phyloP scores from a whole-genome alignment of 495 filamentous ascomycete species.

The Jackrogersella multiformis region DNA sequence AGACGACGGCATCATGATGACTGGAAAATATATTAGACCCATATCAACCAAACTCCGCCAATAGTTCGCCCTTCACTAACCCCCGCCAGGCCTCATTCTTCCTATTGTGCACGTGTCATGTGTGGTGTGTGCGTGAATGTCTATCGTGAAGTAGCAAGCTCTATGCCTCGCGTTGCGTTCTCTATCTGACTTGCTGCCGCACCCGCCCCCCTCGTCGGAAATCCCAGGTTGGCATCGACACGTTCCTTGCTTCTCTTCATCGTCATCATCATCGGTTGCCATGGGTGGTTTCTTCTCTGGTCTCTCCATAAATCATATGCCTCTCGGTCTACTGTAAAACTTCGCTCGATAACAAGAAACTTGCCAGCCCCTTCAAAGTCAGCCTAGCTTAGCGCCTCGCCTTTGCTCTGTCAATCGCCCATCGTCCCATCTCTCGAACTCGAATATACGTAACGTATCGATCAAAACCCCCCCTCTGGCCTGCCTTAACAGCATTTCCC shows the following conservation, averaged over 20 bases:
- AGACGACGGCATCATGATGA: constrained; percentile 5
- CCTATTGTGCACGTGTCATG: constrained; percentile 20
- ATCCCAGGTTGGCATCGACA: too few relatives aligned
- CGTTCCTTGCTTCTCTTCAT: constrained; percentile 14
- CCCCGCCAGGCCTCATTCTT: constrained; percentile 37
- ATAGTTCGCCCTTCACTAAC: constrained; percentile 42
- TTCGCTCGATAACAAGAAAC: constrained; percentile 38
- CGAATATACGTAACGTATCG: too few relatives aligned
- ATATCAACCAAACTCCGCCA: constrained; percentile 51
- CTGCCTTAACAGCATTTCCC: constrained; percentile 91
- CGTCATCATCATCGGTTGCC: too few relatives aligned
- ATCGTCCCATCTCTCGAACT: constrained; percentile 13
- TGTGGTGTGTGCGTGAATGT: constrained; percentile 28
- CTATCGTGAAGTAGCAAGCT: constrained; percentile 37
- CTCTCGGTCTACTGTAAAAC: constrained; percentile 43
- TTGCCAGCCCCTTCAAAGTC: background rate
- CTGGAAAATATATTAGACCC: constrained; percentile 47
- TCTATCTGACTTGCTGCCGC: constrained; percentile 27
- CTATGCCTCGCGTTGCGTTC: background rate
- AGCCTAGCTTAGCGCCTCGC: constrained; percentile 25
- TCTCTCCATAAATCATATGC: constrained; percentile 40
- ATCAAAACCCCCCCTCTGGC: too few relatives aligned
- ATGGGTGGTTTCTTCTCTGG: constrained; percentile 18
- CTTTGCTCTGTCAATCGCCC: constrained; percentile 11
- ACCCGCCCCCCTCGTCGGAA: constrained; percentile 4